A percentile compares a stretch with the other conserved stretches of the same genome.
These are phyloP conservation scores for Yamadazyma triangularis DNA, from an alignment of 1,139 yeast species.

Conservation along the genomic window DNA sequence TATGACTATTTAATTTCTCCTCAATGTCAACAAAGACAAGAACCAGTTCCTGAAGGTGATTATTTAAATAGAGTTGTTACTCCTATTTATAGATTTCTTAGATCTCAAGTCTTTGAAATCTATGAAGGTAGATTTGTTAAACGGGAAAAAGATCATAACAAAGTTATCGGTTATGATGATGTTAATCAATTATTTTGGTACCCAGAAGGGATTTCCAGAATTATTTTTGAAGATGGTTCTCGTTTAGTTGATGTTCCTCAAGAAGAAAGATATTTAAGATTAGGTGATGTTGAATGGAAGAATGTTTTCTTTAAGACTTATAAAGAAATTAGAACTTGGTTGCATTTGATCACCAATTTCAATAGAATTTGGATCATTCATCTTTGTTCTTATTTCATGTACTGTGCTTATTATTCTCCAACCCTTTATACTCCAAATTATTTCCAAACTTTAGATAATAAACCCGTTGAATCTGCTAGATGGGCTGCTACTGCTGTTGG, in stretches of 20 bases:
- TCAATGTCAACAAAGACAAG: conserved; percentile 83
- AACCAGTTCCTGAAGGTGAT: conserved; percentile 95
- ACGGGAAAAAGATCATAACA: conserved; percentile 95
- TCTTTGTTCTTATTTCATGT: conserved; percentile 89
- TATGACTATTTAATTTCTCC: conserved; percentile 84
- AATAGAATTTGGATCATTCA: conserved; percentile 98
- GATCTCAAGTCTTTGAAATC: conserved; percentile 94
- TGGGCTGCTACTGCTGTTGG: conserved; percentile 95
- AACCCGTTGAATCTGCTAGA: conserved; percentile 79
- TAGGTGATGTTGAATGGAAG: conserved; percentile 92
- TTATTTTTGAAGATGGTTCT: conserved; percentile 84
- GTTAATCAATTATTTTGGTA: conserved; percentile 98
- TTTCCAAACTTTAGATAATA: conserved; percentile 75
- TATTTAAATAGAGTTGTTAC: conserved; percentile 88
- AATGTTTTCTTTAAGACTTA: conserved; percentile 94
- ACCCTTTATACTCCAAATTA: conserved; percentile 84
- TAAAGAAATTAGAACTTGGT: conserved; percentile 97
- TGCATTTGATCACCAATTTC: conserved; percentile 90
- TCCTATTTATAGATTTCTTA: conserved; percentile 83
- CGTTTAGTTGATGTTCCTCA: conserved; percentile 87
- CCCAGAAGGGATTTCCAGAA: conserved; percentile 96
- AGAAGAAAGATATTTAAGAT: conserved; percentile 81
- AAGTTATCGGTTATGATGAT: conserved; percentile 95
- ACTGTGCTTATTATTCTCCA: conserved; percentile 89
- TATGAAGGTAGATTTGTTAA: conserved; percentile 93